Evolutionary conservation across 2,329 filamentous ascomycete species (phyloP), one percentile per base, ranked within the genome.

Genomic region (Fusarium nygamai): DNA sequence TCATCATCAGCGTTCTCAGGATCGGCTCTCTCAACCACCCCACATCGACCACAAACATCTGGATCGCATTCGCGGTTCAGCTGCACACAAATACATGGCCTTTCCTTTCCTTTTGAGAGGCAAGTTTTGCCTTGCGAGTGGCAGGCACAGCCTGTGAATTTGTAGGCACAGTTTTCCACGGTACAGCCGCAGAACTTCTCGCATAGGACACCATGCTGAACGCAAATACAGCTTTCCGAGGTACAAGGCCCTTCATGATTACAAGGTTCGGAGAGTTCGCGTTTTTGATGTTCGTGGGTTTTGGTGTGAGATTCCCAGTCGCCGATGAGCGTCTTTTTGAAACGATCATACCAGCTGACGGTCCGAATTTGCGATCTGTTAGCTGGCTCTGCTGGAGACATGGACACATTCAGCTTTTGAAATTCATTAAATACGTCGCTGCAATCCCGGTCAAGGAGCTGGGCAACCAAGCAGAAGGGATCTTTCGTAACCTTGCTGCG

Each of bases 21-120:
- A 77, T 95, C 90, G 7, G 93, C 88, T 5, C 93, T 88, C 67
- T 93, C 90, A 17, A 85, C 79, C 1, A 92, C 92, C 34, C 93
- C 93, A 75, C 94, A 96, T 14, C 85, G 86, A 22, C 87, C 87
- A 78, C 94, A 97, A 19, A 96, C 85, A 67, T 92, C 90, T 5
- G 93, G 91, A 76, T 96, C 94, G 78, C 94, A 97, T 82, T 97
- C 94, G 44, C 94, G 89, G 74, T 93, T 92, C 60, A 94, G 86
- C 76, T 89, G 86, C 27, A 91, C 86, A 77, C 94, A 97, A 20
- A 92, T 91, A 79, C 94, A 96, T 8, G 88, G 87, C 68, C 82
- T 83, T 64, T 90, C 88, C 69, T 88, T 88, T 74, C 91, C 85
- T 48, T 87, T 88, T 19, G 86, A 81, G 11, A 86, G 74, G 71